Percentiles rank a stretch among this genome's conserved stretches.
These are phyloP conservation scores for Rhodotorula kratochvilovae DNA, from an alignment of 768 basidiomycete genomes.

Conservation along the genomic window DNA sequence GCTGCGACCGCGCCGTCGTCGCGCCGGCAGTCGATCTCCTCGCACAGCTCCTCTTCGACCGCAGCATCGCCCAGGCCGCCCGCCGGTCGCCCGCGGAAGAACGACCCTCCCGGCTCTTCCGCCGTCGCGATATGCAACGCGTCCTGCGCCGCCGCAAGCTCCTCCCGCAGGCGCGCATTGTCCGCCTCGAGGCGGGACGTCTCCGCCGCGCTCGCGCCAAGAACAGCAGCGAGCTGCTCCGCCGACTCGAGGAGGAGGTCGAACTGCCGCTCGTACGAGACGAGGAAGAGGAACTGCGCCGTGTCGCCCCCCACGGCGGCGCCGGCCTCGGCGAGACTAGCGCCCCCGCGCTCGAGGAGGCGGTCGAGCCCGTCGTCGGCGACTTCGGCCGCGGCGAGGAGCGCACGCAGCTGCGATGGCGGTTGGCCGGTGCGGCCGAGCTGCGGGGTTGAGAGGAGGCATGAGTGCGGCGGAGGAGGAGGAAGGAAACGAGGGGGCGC, in stretches of 20 bases:
- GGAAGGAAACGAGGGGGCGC: background rate
- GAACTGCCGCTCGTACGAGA: slow-evolving; percentile 18
- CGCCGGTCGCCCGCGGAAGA: background rate
- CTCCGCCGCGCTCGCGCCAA: background rate
- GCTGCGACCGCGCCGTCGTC: no score
- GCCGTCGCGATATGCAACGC: background rate
- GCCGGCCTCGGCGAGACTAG: background rate
- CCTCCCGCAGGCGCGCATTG: background rate
- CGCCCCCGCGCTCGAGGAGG: background rate
- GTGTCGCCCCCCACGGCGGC: slow-evolving; percentile 9
- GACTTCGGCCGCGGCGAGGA: slow-evolving; percentile 12
- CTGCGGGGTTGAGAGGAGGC: background rate
- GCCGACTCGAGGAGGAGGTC: slow-evolving; percentile 25
- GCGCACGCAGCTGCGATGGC: background rate
- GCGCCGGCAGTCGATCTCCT: background rate
- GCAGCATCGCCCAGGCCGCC: slow-evolving; percentile 15
- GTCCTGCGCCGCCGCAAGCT: background rate
- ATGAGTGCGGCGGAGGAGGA: accelerated
- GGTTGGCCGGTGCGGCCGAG: slow-evolving; percentile 19
- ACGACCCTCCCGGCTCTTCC: background rate
- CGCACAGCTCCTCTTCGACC: slow-evolving; percentile 4
- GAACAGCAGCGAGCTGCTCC: slow-evolving; percentile 3
- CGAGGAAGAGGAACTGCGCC: slow-evolving; percentile 17
- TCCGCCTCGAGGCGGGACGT: background rate
- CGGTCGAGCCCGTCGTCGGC: background rate